A percentile compares a stretch with the other conserved stretches of the same genome.
phyloP scores from a whole-genome alignment of 345 rosid genomes.

The Eucalyptus paniculata region DNA sequence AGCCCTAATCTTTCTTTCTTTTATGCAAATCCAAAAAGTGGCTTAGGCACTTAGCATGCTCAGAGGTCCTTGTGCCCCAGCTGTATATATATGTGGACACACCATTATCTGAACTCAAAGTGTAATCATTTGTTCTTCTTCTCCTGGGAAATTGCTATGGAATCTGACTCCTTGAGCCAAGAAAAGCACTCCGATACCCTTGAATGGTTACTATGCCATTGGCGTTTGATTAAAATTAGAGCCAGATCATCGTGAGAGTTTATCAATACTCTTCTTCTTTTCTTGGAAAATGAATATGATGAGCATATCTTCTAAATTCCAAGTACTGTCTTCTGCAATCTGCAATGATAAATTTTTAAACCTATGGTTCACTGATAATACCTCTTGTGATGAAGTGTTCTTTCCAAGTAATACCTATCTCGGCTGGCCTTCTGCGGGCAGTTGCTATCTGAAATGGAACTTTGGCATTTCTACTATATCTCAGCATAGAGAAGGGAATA shows the following conservation, averaged over 20 bases:
- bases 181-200: neutral
- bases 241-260: neutral
- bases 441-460: neutral
- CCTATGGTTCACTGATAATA: neutral
- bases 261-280: neutral
- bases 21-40: neutral
- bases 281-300: neutral
- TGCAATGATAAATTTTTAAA: neutral
- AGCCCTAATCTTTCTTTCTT: neutral
- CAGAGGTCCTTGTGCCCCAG: neutral
- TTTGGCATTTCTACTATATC: neutral
- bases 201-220: neutral
- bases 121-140: neutral
- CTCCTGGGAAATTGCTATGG: neutral
- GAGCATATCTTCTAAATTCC: neutral
- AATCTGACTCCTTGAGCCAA: neutral
- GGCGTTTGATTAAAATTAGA: neutral
- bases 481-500: neutral
- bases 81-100: neutral
- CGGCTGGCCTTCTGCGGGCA: neutral
- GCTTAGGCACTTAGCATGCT: neutral
- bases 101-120: neutral
- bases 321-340: neutral
- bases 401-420: neutral
- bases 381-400: neutral